A percentile compares a stretch with the other conserved stretches of the same genome.
These are phyloP conservation scores for Entomophthora muscae DNA, from an alignment of 371 early-diverging fungal species.

Conservation along the genomic window DNA sequence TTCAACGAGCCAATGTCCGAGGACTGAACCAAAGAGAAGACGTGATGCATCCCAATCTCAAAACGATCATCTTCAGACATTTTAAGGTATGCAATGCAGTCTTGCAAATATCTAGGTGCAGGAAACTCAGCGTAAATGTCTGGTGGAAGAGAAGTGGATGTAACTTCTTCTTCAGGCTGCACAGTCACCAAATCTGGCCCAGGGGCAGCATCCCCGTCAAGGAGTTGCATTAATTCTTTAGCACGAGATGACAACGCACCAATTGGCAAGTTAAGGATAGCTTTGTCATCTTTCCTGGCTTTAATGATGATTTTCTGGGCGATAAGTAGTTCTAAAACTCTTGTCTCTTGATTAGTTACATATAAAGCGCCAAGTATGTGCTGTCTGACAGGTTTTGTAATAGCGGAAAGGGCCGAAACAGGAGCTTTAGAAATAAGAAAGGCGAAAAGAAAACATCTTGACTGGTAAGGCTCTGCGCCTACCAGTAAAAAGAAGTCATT, in stretches of 20 bases:
- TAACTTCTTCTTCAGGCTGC: neutral
- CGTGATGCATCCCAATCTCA: neutral
- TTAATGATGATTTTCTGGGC: neutral
- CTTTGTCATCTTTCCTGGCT: neutral
- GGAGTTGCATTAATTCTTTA: neutral
- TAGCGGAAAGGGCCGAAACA: neutral
- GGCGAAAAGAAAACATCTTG: neutral
- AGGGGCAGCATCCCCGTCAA: neutral
- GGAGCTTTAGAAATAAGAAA: neutral
- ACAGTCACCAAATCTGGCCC: neutral
- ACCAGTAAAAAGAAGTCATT: neutral
- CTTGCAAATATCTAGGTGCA: neutral
- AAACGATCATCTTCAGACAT: neutral
- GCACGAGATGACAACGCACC: neutral
- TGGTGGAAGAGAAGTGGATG: neutral
- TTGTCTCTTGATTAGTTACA: neutral
- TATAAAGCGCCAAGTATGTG: neutral
- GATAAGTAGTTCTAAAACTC: neutral
- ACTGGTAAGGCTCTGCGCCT: neutral
- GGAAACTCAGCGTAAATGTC: neutral
- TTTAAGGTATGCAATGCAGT: neutral
- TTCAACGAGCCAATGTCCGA: neutral
- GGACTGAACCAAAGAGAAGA: neutral
- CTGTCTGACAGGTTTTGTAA: neutral
- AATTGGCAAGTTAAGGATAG: neutral